These are phyloP conservation scores for Aureobasidium sp. DNA, from an alignment of 2,329 filamentous ascomycete genomes.

Conservation along the genomic window DNA sequence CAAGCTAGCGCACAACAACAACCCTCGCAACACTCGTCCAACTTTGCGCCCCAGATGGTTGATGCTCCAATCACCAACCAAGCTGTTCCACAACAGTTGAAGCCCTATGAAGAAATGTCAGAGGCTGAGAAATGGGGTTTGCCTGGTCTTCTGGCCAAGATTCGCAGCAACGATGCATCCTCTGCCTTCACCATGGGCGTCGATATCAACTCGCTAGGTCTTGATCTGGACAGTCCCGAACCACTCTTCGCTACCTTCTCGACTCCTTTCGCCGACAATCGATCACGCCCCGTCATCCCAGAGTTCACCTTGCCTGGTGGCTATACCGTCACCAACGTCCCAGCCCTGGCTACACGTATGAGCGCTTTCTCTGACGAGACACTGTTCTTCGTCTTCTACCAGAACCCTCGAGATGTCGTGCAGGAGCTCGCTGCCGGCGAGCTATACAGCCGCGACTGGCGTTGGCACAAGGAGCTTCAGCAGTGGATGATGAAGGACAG, in stretches of 20 bases:
- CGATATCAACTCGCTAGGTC: slow-evolving; percentile 53
- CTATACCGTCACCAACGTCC: slow-evolving; percentile 59
- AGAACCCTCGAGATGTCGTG: slow-evolving; percentile 54
- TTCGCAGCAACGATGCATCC: slow-evolving; percentile 35
- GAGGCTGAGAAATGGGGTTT: slow-evolving; percentile 53
- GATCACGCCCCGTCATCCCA: slow-evolving; percentile 51
- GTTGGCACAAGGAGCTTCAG: slow-evolving; percentile 45
- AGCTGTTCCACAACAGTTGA: slow-evolving; percentile 6
- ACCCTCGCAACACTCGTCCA: slow-evolving; percentile 8
- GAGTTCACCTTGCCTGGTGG: slow-evolving; percentile 55
- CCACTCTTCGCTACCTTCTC: slow-evolving; percentile 56
- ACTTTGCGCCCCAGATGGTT: slow-evolving; percentile 11
- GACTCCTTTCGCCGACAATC: slow-evolving; percentile 52
- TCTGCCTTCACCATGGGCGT: slow-evolving; percentile 51
- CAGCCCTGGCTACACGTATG: slow-evolving; percentile 41
- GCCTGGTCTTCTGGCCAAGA: slow-evolving; percentile 49
- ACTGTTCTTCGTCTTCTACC: slow-evolving; percentile 62
- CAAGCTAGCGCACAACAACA: slow-evolving; percentile 11
- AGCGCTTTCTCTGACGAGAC: slow-evolving; percentile 43
- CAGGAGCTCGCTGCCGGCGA: slow-evolving; percentile 59
- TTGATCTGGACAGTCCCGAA: slow-evolving; percentile 47
- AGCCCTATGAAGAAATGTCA: slow-evolving; percentile 43
- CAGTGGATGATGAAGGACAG: slow-evolving; percentile 49
- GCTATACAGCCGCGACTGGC: slow-evolving; percentile 44
- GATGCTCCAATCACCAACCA: slow-evolving; percentile 12